Evolutionary conservation across 495 filamentous ascomycete genomes (phyloP), one percentile per base, ranked within the genome.

Genomic region (Aspergillus heteromorphus): DNA sequence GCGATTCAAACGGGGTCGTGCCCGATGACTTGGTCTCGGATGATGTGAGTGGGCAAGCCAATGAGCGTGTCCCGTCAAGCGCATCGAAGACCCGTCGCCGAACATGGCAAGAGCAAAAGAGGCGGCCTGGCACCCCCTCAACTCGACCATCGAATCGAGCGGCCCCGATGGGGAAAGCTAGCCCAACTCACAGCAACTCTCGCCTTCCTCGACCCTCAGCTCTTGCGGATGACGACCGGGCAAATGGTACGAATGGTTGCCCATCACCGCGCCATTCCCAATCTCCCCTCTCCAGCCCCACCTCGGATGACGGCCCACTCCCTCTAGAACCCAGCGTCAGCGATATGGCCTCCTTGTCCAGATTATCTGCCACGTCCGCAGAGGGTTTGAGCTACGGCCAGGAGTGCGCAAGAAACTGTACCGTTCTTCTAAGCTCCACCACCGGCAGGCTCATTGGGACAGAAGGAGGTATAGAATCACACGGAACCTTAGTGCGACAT

Each of bases 401-500:
- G 21, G 50, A 64, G 45, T 50, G 56, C 18, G 43, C 54, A 51
- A 36, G 47, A 52, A 40, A 48, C 4, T 53, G 61, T 48, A 55
- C 47, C 61, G 49, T 57, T 51, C 55, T 57, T 21, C 57, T 56
- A 25, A 53, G 53, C 38, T 30, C 49, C n/a, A 36, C 49, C n/a
- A 36, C 42, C 17, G 50, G 53, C 45, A 34, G 51, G 36, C 48
- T 43, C 48, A 45, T 43, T 53, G 48, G 48, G 21, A 40, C 48
- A 52, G 51, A 45, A 43, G 56, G 48, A 56, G 59, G 57, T 58
- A 55, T 53, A 77, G 54, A 81, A 81, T 75, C 83, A 48, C 41
- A 59, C 27, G 58, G 62, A 23, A 73, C 76, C 23, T 27, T 7
- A 65, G 61, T 76, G 6, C 64, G 65, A 21, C 84, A 88, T 56